Evolutionary conservation across 768 basidiomycete species (phyloP), one percentile per base, ranked within the genome.

Genomic region (Lactifluus hygrophoroides): DNA sequence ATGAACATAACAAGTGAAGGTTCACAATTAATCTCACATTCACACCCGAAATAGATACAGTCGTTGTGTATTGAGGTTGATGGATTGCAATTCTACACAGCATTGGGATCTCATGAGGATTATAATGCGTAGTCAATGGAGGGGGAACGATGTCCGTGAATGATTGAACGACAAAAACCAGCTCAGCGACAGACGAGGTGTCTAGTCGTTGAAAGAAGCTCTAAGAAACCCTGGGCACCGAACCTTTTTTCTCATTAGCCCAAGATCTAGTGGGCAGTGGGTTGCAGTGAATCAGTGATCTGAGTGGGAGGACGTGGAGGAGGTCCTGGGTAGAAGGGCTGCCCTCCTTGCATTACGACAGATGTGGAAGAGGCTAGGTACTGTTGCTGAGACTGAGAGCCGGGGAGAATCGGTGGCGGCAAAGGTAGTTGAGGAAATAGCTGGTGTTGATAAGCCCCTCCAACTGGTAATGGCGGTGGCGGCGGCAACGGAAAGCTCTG

Each of bases 401-500:
- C 62, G 57, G 54, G 35, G 2, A 42, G 13, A 21, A 45, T 49
- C 23, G 35, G 2, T 3, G 61, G 64, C 9, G 57, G 64, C 2
- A 45, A 25, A 37, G 61, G 64, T 7, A 49, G 17, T 52, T 63
- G 62, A 50, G 62, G 59, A 28, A 70, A 65, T 40, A 69, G 68
- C 16, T 70, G 70, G 51, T 70, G 63, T 25, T 67, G 65, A 37
- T 71, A 65, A 30, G 69, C 69, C 19, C 69, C 65, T 35, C 71
- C 64, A 19, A 75, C 73, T 0, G 69, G 72, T 0, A 70, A 69
- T 11, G 30, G 25, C 16, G 73, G 73, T 2, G 61, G 58, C 2
- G 28, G 70, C 63, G 63, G 80, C 32, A 76, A 76, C 51, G 81
- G 82, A 21, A 85, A 71, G 63, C 77, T 76, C 8, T 78, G 73